A percentile compares a stretch with the other conserved stretches of the same genome.
phyloP scores from a whole-genome alignment of 768 basidiomycete species.

The Suillus discolor region DNA sequence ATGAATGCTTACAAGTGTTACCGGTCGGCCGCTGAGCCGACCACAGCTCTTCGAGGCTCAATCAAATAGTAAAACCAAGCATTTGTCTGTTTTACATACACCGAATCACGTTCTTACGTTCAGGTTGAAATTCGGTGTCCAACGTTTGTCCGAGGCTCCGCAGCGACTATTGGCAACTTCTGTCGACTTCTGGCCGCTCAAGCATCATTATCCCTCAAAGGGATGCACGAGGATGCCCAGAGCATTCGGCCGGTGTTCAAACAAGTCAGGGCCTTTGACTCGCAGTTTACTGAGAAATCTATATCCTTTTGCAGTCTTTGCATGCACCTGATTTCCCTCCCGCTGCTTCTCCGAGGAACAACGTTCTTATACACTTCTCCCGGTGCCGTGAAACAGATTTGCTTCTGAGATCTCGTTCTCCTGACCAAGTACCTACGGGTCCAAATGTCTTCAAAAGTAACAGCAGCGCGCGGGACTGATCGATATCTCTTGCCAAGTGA shows the following conservation, averaged over 20 bases:
- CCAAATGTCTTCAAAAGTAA: neutral
- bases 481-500: conserved; percentile 1
- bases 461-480: neutral
- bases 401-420: conserved; percentile 1
- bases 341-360: conserved; percentile 13
- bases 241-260: conserved; percentile 1
- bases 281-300: neutral
- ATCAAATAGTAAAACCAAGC: neutral
- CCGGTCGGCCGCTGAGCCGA: neutral
- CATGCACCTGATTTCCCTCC: conserved; percentile 1
- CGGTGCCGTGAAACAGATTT: conserved; percentile 10
- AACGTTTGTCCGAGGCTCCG: conserved; percentile 1
- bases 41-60: neutral
- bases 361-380: conserved; percentile 7
- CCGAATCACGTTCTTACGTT: neutral
- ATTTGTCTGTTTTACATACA: conserved; percentile 4
- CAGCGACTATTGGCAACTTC: neutral
- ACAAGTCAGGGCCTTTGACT: neutral
- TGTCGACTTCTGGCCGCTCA: neutral
- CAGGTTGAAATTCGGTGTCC: neutral
- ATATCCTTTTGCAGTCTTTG: conserved; percentile 5
- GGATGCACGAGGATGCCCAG: too few species aligned
- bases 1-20: neutral
- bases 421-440: neutral
- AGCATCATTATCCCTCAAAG: neutral